A percentile compares a stretch with the other conserved stretches of the same genome.
These are phyloP conservation scores for Przewalskia tangutica DNA, from an alignment of 257 asterid genomes.

Conservation along the genomic window DNA sequence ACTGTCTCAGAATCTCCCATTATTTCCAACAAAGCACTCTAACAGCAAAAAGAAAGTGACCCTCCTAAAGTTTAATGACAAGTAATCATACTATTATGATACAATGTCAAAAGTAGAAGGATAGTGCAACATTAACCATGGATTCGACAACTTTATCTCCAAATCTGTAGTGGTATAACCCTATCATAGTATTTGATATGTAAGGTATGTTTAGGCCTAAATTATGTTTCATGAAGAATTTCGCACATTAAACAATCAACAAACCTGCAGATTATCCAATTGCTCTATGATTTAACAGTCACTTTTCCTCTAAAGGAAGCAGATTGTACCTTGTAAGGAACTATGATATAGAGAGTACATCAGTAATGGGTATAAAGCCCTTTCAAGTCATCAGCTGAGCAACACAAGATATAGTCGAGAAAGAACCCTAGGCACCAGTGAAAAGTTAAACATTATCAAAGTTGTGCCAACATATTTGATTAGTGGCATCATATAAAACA, in stretches of 20 bases:
- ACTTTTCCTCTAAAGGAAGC: neutral
- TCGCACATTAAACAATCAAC: neutral
- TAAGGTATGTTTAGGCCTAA: neutral
- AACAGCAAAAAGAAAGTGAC: neutral
- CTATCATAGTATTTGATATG: neutral
- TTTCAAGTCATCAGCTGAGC: neutral
- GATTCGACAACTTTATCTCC: neutral
- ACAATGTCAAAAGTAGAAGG: neutral
- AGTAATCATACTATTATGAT: neutral
- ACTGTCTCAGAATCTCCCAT: conserved; percentile 96
- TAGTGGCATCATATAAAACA: neutral
- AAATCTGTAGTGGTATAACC: neutral
- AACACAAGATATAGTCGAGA: neutral
- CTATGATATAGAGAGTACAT: neutral
- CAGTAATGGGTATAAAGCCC: neutral
- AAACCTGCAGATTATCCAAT: neutral
- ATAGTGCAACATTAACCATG: neutral
- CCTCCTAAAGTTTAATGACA: neutral
- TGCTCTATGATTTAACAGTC: neutral
- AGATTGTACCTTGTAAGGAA: neutral
- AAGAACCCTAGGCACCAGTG: neutral
- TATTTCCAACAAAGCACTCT: conserved; percentile 32
- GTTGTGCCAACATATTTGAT: neutral
- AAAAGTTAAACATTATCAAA: neutral
- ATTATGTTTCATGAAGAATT: too few relatives aligned